These are phyloP conservation scores for Fusarium nodosum DNA, from an alignment of 2,329 filamentous ascomycete species.

Conservation along the genomic window DNA sequence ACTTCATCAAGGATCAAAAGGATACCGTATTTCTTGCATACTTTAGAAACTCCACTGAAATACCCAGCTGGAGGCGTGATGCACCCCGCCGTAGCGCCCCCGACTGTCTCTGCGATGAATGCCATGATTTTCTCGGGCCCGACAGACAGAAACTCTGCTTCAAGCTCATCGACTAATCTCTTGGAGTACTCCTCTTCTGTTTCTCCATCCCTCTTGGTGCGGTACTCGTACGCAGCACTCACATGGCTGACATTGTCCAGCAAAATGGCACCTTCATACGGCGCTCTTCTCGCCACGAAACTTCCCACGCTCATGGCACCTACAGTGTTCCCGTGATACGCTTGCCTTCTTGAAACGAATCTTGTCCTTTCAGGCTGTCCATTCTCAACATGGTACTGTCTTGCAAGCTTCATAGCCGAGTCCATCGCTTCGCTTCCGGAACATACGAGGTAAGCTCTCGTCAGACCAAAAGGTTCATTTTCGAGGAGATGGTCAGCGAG, in stretches of 20 bases:
- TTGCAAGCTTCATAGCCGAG: conserved; percentile 62
- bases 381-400: conserved; percentile 63
- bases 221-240: conserved; percentile 76
- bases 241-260: conserved; percentile 68
- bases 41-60: conserved; percentile 73
- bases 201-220: conserved; percentile 65
- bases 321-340: conserved; percentile 67
- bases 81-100: conserved; percentile 76
- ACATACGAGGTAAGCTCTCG: conserved; percentile 56
- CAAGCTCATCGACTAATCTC: conserved; percentile 73
- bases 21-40: conserved; percentile 79
- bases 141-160: conserved; percentile 73
- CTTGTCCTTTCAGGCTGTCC: conserved; percentile 53
- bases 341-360: conserved; percentile 60
- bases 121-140: conserved; percentile 77
- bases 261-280: conserved; percentile 64
- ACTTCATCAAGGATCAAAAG: conserved; percentile 85
- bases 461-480: conserved; percentile 55
- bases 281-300: conserved; percentile 69
- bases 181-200: conserved; percentile 70
- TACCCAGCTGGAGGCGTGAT: conserved; percentile 77
- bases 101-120: conserved; percentile 80
- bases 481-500: conserved; percentile 56
- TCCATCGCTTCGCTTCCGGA: conserved; percentile 60
- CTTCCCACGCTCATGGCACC: conserved; percentile 75